Base-by-base conservation (phyloP, 805 yeast genomes). In the Jamesozyma lodderae region DNA sequence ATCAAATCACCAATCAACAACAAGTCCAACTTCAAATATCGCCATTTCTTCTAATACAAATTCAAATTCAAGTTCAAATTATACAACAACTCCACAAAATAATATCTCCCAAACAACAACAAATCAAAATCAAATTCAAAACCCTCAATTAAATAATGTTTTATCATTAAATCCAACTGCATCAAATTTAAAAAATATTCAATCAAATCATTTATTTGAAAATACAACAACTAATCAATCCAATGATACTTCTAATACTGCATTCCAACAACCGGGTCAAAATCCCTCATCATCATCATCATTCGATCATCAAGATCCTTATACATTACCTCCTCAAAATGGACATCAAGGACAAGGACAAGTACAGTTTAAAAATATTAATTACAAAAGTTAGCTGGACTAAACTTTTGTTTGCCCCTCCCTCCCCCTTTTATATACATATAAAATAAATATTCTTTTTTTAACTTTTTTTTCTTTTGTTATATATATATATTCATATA, bases 361-460 rank as follows among this genome's bases (percentile, higher is more conserved):
- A 23, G 50, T 52, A 24, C 49, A 47, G 22, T 52, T 52, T 31
- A 52, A 52, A 36, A 47, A 52, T 37, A 45, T 52, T 8, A 51
- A 49, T 35, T 52, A 45, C 41, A 51, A 48, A 28, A 41, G 46
- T 37, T 41, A 39, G 30, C 20, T 17, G 9, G 13, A 10, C 4
- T n/a, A n/a, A n/a, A n/a, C n/a, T n/a, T n/a, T n/a, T n/a, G n/a
- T n/a, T n/a, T n/a, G n/a, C n/a, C n/a, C n/a, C n/a, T n/a, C n/a
- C n/a, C n/a, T n/a, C n/a, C n/a, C n/a, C n/a, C n/a, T 3, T 22
- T n/a, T 13, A 29, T 29, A 36, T 11, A 29, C 29, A 29, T 29
- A 24, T 29, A 29, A 13, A 17, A 18, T 30, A 18, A 18, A 11
- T n/a, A n/a, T n/a, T 8, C 29, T 26, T 26, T 8, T 13, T 26